These are phyloP conservation scores for Buxus sempervirens DNA, from an alignment of 164 flowering plant species.

Conservation along the genomic window DNA sequence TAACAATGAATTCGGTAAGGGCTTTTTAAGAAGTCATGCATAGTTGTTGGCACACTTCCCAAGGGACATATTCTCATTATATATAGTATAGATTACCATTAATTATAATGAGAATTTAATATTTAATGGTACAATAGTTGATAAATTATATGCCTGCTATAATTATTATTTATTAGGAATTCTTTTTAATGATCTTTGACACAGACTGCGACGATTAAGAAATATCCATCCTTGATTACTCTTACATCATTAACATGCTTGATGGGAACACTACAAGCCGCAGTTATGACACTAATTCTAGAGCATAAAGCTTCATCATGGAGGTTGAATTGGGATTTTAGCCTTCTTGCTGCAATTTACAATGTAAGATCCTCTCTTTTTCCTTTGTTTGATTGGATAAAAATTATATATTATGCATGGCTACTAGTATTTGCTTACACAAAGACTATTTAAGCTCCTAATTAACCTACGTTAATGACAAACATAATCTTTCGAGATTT, in stretches of 20 bases:
- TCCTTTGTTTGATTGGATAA: not conserved
- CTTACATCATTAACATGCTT: conserved; percentile 14
- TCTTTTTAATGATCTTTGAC: not conserved
- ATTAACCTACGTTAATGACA: no score
- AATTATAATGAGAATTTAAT: no score
- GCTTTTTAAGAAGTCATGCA: no score
- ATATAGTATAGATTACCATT: no score
- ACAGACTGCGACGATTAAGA: conserved; percentile 11
- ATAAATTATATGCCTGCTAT: not conserved
- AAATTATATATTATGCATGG: no score
- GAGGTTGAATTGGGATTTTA: conserved; percentile 13
- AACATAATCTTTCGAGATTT: no score
- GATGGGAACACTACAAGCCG: conserved; percentile 2
- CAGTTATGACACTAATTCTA: conserved; percentile 10
- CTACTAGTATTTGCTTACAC: no score
- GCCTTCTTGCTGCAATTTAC: conserved; percentile 14
- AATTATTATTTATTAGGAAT: not conserved
- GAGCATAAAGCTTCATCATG: conserved; percentile 15
- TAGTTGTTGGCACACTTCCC: no score
- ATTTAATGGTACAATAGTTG: no score
- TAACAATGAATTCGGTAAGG: no score
- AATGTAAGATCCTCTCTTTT: conserved; percentile 5
- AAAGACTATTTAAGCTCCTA: no score
- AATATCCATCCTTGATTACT: conserved; percentile 14
- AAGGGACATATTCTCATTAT: no score